These are phyloP conservation scores for Iberis amara DNA, from an alignment of 441 rosid species.

Conservation along the genomic window DNA sequence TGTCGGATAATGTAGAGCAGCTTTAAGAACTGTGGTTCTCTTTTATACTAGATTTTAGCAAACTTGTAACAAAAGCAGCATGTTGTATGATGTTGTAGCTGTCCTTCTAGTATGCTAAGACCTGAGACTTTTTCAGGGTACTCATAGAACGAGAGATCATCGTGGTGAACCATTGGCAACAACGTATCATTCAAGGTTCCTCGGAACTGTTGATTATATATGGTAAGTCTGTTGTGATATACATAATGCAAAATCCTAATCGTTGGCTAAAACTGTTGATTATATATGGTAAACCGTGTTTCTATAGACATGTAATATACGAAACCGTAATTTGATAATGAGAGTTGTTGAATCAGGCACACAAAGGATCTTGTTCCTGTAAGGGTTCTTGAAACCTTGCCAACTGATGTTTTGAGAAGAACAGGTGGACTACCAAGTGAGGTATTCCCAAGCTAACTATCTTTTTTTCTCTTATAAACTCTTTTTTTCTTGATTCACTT, in stretches of 20 bases:
- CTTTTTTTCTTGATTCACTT: no score
- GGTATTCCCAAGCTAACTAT: conserved; percentile 36
- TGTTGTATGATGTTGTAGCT: conserved; percentile 7
- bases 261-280: conserved; percentile 42
- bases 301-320: neutral
- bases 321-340: conserved; percentile 19
- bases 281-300: conserved; percentile 47
- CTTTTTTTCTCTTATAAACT: no score
- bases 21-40: no score
- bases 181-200: conserved; percentile 68
- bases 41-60: neutral
- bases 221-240: conserved; percentile 40
- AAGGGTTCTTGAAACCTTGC: conserved; percentile 87
- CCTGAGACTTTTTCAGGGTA: conserved; percentile 50
- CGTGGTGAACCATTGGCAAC: conserved; percentile 88
- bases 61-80: conserved; percentile 1
- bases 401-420: conserved; percentile 55
- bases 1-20: no score
- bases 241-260: neutral
- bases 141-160: conserved; percentile 46
- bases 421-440: conserved; percentile 68
- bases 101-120: conserved; percentile 17
- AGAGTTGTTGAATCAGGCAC: conserved; percentile 51
- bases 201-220: conserved; percentile 91
- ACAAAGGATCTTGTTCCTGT: conserved; percentile 68